Evolutionary conservation across 306 rosid genomes (phyloP).

Genomic region (Mimosa pudica): DNA sequence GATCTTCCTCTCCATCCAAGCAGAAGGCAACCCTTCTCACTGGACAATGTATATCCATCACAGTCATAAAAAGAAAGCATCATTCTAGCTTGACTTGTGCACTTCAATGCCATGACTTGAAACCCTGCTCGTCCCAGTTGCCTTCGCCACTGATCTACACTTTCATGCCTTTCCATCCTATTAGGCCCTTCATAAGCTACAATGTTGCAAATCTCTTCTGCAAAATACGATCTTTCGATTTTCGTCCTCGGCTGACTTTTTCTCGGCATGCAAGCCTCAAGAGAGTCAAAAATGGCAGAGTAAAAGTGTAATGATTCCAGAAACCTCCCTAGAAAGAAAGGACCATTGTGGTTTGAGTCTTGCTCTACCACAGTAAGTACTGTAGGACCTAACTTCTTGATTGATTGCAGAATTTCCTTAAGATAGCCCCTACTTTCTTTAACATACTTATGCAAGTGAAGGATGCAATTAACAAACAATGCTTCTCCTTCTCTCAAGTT

Average conservation of each 20-base stretch:
- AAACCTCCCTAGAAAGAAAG: conserved; percentile 82
- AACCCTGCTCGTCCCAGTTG: conserved; percentile 72
- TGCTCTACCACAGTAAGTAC: conserved; percentile 66
- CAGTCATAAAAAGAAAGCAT: conserved; percentile 71
- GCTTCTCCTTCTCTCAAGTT: conserved; percentile 68
- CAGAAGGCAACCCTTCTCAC: conserved; percentile 66
- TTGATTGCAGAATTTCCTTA: conserved; percentile 66
- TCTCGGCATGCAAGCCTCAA: conserved; percentile 62
- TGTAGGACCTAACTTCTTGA: conserved; percentile 62
- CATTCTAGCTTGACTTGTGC: conserved; percentile 73
- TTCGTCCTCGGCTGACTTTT: conserved; percentile 62
- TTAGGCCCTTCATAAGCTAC: conserved; percentile 61
- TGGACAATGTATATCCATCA: conserved; percentile 68
- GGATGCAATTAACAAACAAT: conserved; percentile 58
- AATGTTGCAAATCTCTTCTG: conserved; percentile 58
- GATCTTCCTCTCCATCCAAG: conserved; percentile 86
- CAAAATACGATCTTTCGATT: conserved; percentile 62
- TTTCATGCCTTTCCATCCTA: conserved; percentile 72
- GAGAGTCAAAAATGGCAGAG: conserved; percentile 79
- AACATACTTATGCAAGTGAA: conserved; percentile 64
- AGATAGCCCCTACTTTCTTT: conserved; percentile 72
- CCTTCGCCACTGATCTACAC: conserved; percentile 76
- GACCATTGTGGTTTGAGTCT: conserved; percentile 84
- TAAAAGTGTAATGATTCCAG: conserved; percentile 76
- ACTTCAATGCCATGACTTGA: conserved; percentile 67